Evolutionary conservation across 805 yeast genomes (phyloP), one percentile per base, ranked within the genome.

Genomic region (Candida rishiriensis): DNA sequence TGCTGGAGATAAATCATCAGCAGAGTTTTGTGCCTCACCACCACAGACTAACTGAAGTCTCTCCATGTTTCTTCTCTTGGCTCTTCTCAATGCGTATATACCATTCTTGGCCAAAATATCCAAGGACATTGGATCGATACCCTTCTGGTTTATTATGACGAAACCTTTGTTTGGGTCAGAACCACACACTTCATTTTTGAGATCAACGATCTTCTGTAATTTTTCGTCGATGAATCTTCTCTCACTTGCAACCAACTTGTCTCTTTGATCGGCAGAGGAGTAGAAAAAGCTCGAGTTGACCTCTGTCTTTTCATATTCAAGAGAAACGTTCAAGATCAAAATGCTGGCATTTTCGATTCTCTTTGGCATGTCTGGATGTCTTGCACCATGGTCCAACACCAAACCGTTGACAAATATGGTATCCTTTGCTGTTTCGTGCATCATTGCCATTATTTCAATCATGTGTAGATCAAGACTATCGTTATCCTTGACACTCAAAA

Each of bases 281-380:
- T 93, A 93, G 70, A 81, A 93, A 65, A 93, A 93, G 11, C 97
- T 90, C 2, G 96, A 86, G 69, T 93, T 93, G 41, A 93, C 97
- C 71, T 93, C 99, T 36, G 97, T 88, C 72, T 93, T 93, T 64
- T 93, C 99, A 66, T 93, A 93, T 68, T 93, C 99, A 55, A 93
- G 72, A 6, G 96, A 87, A 37, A 93, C 99, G 64, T 93, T 93
- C 56, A 93, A 76, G 42, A 88, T 93, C 61, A 93, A 75, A 30
- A 93, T 81, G 58, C 79, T 72, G 2, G 97, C 97, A 64, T 93
- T 88, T 51, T 79, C 77, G 15, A 93, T 83, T 43, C 81, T 70
- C 53, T 82, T 85, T 47, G 99, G 99, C 99, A 93, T 93, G 67
- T 93, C 99, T 38, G 99, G 99, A 72, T 93, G 99, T 64, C 99